A percentile compares a stretch with the other conserved stretches of the same genome.
Evolutionary conservation across 495 filamentous ascomycete species (phyloP).

Genomic region (Chaetomidium leptoderma): DNA sequence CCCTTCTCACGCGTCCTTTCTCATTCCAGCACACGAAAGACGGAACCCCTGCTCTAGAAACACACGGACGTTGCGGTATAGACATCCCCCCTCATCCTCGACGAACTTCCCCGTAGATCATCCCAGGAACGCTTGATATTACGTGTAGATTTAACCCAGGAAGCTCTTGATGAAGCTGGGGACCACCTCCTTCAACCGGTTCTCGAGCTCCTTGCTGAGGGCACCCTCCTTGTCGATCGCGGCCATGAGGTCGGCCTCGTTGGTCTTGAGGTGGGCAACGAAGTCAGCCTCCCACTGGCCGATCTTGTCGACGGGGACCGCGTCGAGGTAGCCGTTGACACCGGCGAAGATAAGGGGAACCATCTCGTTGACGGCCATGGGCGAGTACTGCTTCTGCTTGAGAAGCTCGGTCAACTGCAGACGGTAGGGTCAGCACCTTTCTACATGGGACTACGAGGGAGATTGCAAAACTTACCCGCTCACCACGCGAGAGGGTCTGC

Average conservation of each 20-base stretch:
- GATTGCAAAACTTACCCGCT: slow-evolving; percentile 64
- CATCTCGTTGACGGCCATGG: slow-evolving; percentile 99
- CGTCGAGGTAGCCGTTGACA: slow-evolving; percentile 94
- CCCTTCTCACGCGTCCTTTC: slow-evolving; percentile 36
- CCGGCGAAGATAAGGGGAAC: slow-evolving; percentile 98
- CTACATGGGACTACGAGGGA: not conserved
- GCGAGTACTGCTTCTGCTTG: slow-evolving; percentile 99
- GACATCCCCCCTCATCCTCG: slow-evolving; percentile 39
- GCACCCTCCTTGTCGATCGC: slow-evolving; percentile 95
- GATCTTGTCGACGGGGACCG: slow-evolving; percentile 79
- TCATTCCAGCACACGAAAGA: slow-evolving; percentile 42
- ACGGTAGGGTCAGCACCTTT: slow-evolving; percentile 30
- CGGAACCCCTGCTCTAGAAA: slow-evolving; percentile 41
- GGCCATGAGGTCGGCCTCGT: slow-evolving; percentile 75
- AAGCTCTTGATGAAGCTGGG: slow-evolving; percentile 90
- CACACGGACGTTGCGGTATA: slow-evolving; percentile 48
- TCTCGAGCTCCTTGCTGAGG: slow-evolving; percentile 92
- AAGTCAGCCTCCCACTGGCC: slow-evolving; percentile 91
- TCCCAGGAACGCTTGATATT: slow-evolving; percentile 26
- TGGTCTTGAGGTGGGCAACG: slow-evolving; percentile 83
- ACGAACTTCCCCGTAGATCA: slow-evolving; percentile 22
- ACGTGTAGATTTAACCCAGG: slow-evolving; percentile 44
- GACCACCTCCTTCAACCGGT: slow-evolving; percentile 75
- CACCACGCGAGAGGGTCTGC: slow-evolving; percentile 97
- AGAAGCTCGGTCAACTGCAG: slow-evolving; percentile 82